phyloP scores from a whole-genome alignment of 192 early-diverging fungal genomes.

The Umbelopsis isabellina region DNA sequence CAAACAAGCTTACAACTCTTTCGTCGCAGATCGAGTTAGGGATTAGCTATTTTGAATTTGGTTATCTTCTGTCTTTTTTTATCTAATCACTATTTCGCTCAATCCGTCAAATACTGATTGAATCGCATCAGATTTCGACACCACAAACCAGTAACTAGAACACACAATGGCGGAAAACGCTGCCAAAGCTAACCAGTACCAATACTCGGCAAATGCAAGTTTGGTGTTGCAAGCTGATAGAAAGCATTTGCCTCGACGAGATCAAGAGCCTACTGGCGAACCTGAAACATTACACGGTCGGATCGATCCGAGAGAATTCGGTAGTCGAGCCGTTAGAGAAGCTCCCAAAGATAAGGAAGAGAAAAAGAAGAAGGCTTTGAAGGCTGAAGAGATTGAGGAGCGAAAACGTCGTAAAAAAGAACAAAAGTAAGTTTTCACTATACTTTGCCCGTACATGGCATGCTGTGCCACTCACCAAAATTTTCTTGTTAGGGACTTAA shows the following conservation, averaged over 20 bases:
- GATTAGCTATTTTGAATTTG: constrained; percentile 16
- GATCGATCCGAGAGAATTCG: constrained; percentile 86
- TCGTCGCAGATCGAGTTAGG: not conserved
- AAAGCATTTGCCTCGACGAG: constrained; percentile 74
- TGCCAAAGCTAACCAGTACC: constrained; percentile 72
- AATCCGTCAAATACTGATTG: not conserved
- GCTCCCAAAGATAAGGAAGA: constrained; percentile 64
- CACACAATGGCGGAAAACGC: constrained; percentile 64
- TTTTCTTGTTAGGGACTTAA: constrained; percentile 27
- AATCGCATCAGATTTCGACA: not conserved
- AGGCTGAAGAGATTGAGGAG: constrained; percentile 54
- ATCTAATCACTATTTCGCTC: not conserved
- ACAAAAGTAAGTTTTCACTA: constrained; percentile 49
- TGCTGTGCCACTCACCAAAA: not conserved
- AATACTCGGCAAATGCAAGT: constrained; percentile 93
- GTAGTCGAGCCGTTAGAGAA: constrained; percentile 73
- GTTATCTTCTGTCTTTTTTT: constrained; percentile 9
- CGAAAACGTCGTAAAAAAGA: constrained; percentile 64
- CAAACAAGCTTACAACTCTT: constrained; percentile 13
- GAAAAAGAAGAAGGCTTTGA: constrained; percentile 62
- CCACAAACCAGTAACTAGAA: not conserved
- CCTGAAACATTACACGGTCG: constrained; percentile 89
- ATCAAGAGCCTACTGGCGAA: constrained; percentile 95
- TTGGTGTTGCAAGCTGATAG: constrained; percentile 93
- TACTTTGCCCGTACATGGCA: not conserved